Percentiles rank a stretch among this genome's conserved stretches.
phyloP scores from a whole-genome alignment of 176 grass and related monocot species.

The Oryza meyeriana region DNA sequence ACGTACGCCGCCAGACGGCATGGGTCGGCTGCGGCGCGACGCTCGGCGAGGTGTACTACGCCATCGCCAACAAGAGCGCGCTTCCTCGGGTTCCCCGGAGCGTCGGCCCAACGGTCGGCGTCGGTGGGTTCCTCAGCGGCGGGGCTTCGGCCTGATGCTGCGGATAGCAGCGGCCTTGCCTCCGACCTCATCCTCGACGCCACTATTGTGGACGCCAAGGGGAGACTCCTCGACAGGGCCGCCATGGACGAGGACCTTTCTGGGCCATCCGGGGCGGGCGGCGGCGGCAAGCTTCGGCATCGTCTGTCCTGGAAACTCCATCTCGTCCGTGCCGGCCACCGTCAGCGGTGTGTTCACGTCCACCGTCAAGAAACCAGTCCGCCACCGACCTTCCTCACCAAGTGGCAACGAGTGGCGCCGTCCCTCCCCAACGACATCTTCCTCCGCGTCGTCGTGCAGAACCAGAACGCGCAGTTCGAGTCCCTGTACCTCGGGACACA shows the following conservation, averaged over 20 bases:
- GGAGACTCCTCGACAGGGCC: conserved; percentile 39
- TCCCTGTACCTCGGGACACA: conserved; percentile 41
- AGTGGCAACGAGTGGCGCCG: conserved; percentile 40
- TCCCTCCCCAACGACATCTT: conserved; percentile 15
- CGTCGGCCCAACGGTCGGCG: conserved; percentile 48
- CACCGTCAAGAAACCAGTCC: conserved; percentile 27
- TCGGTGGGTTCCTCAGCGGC: conserved; percentile 44
- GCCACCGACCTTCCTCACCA: conserved; percentile 45
- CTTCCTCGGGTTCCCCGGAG: conserved; percentile 46
- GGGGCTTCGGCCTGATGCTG: conserved; percentile 47
- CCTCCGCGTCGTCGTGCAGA: conserved; percentile 42
- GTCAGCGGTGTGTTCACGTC: conserved; percentile 49
- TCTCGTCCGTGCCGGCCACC: conserved; percentile 32
- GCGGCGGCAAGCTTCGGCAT: conserved; percentile 57
- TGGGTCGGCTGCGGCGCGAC: conserved; percentile 66
- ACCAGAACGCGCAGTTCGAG: conserved; percentile 34
- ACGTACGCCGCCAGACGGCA: conserved; percentile 19
- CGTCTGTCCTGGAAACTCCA: conserved; percentile 50
- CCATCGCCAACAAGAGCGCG: conserved; percentile 33
- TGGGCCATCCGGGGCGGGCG: conserved; percentile 65
- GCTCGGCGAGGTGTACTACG: conserved; percentile 66
- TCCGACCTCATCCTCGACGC: conserved; percentile 51
- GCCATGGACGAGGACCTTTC: conserved; percentile 59
- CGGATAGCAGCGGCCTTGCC: conserved; percentile 47
- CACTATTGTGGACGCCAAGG: conserved; percentile 37